These are phyloP conservation scores for Thermomucor indicae-seudaticae DNA, from an alignment of 371 early-diverging fungal species.

Conservation along the genomic window DNA sequence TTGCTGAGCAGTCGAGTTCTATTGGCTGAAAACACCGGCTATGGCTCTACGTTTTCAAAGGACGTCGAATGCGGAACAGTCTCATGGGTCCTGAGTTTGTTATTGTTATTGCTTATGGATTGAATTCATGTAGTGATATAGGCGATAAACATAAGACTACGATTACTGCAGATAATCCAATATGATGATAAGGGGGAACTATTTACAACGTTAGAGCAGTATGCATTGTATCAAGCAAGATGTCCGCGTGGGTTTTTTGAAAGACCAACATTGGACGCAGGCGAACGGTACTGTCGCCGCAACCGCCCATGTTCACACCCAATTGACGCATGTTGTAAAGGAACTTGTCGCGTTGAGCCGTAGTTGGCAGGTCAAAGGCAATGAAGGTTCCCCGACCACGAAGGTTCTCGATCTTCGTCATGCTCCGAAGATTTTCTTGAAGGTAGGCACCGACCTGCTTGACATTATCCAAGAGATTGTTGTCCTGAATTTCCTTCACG, in stretches of 20 bases:
- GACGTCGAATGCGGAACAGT: too few species aligned
- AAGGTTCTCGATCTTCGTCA: conserved; percentile 28
- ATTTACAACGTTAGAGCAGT: too few species aligned
- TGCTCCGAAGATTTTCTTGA: conserved; percentile 29
- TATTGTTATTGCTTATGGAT: too few species aligned
- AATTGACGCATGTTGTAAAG: conserved; percentile 52
- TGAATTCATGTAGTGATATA: too few species aligned
- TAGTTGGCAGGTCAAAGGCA: conserved; percentile 63
- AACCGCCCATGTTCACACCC: conserved; percentile 74
- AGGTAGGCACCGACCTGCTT: conserved; percentile 55
- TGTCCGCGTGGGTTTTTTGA: conserved; percentile 67
- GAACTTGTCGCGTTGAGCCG: conserved; percentile 47
- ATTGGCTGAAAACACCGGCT: too few species aligned
- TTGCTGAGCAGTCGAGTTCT: too few species aligned
- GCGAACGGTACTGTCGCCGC: conserved; percentile 62
- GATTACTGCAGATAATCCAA: too few species aligned
- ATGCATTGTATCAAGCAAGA: conserved; percentile 60
- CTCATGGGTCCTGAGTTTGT: too few species aligned
- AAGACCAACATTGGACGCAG: conserved; percentile 73
- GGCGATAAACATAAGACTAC: too few species aligned
- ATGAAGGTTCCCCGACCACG: conserved; percentile 69
- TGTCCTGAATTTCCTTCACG: conserved; percentile 51
- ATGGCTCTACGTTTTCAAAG: too few species aligned
- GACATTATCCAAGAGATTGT: conserved; percentile 52
- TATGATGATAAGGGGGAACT: too few species aligned